Base-by-base conservation (phyloP, 108 stramenopile genomes). In the Pelagomonas calceolata region DNA sequence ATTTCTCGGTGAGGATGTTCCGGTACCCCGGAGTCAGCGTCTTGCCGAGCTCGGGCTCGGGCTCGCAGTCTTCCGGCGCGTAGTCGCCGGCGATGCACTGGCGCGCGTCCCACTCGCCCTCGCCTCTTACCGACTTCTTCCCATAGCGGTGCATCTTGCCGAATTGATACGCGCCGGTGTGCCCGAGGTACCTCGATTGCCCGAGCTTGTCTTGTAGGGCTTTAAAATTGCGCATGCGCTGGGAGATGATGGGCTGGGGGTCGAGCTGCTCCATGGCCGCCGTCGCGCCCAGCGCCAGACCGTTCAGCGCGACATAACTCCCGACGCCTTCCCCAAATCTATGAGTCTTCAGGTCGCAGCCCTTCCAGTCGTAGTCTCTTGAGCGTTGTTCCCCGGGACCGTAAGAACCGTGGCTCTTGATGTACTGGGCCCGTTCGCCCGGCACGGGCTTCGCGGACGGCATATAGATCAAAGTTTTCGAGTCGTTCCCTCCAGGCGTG, bases 21-120 rank as follows among this genome's bases (percentile, higher is more conserved):
- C 89, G 82, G 74, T 84, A 90, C 15, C 87, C 87, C 14, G 89
- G 87, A 34, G 74, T 85, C 43, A 76, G 68, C 33, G 83, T 80
- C 69, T 74, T 82, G 29, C 87, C 89, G 37, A 90, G 72, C 31
- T 88, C 86, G 35, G 64, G 45, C 66, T 86, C 85, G 26, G 84
- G 84, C 30, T 60, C 64, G 37, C 80, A 77, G 39, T 85, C 78
- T 39, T 66, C 80, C 45, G 64, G 44, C 34, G 68, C 64, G 70
- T 86, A 86, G n/a, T 73, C 63, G 3, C 85, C 85, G 65, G 78
- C 65, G 63, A 86, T 75, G 75, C 80, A 78, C 43, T 78, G 44
- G 32, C 64, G 70, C 12, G 85, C 84, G 39, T 80, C 69, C 78
- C 79, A 73, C 36, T 71, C 68, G 46, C 78, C 70, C 31, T 34